A percentile compares a stretch with the other conserved stretches of the same genome.
phyloP scores from a whole-genome alignment of 2,329 filamentous ascomycete genomes.

The Cadophora sp. region DNA sequence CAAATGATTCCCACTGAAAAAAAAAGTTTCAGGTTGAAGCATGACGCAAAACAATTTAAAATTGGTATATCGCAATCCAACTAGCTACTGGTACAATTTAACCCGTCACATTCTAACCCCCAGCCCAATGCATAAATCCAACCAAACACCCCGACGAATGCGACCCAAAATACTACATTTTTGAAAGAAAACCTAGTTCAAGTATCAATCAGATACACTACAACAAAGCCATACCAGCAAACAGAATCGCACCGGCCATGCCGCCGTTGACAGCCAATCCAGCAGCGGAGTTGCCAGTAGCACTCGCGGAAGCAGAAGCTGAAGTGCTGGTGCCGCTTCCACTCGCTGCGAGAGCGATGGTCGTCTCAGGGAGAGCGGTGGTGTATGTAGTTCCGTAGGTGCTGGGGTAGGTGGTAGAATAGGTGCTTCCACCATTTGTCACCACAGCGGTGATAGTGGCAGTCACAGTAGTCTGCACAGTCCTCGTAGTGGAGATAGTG shows the following conservation, averaged over 20 bases:
- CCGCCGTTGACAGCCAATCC: slow-evolving; percentile 15
- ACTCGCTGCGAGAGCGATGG: background rate
- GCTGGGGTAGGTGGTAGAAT: slow-evolving; percentile 26
- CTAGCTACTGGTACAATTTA: slow-evolving; percentile 15
- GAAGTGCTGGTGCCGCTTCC: background rate
- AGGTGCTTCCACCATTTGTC: slow-evolving; percentile 11
- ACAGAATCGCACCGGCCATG: slow-evolving; percentile 16
- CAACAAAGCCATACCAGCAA: slow-evolving; percentile 20
- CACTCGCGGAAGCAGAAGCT: slow-evolving; percentile 3
- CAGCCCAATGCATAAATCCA: background rate
- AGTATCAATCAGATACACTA: background rate
- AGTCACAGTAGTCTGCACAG: slow-evolving; percentile 26
- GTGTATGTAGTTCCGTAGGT: slow-evolving; percentile 30
- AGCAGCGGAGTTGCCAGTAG: slow-evolving; percentile 16
- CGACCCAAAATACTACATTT: background rate
- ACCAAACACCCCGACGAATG: background rate
- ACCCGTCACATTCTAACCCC: background rate
- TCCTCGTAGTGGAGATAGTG: slow-evolving; percentile 20
- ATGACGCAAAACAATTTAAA: background rate
- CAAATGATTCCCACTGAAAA: background rate
- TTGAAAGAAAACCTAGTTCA: background rate
- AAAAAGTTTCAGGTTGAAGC: background rate
- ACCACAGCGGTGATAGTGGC: slow-evolving; percentile 22
- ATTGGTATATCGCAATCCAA: background rate
- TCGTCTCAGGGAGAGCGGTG: slow-evolving; percentile 20